Conservation (phyloP, 345 rosid species). For the Eucalyptus microcorys region DNA sequence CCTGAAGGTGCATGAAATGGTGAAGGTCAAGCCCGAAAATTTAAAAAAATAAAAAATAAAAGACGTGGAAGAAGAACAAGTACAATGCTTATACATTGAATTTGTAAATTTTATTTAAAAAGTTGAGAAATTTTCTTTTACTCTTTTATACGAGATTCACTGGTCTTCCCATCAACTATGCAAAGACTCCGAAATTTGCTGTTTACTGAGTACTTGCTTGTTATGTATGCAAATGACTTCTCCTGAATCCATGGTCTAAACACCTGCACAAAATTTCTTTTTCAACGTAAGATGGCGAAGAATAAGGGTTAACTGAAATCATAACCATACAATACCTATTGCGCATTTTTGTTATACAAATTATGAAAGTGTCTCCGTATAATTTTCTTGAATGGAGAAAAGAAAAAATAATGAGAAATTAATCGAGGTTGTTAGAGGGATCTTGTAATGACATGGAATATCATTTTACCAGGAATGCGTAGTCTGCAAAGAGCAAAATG, state of each 20-base stretch:
- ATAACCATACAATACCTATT: background rate
- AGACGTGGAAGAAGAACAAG: background rate
- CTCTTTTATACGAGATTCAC: constrained; percentile 7
- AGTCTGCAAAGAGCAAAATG: constrained; percentile 6
- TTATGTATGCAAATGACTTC: constrained; percentile 19
- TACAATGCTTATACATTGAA: background rate
- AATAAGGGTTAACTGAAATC: background rate
- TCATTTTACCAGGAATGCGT: constrained; percentile 14
- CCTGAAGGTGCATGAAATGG: background rate
- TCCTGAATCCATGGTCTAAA: constrained; percentile 34
- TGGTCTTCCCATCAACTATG: constrained; percentile 7
- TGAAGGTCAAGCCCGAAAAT: background rate
- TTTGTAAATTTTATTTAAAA: background rate
- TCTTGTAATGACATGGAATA: background rate
- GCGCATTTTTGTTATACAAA: background rate
- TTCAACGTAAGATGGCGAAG: background rate
- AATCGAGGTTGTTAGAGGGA: background rate
- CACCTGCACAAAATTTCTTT: constrained; percentile 3
- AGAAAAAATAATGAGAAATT: background rate
- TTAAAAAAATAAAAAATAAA: background rate
- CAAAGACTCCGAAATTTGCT: constrained; percentile 4
- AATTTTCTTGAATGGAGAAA: background rate
- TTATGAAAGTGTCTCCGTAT: background rate
- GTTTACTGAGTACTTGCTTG: background rate
- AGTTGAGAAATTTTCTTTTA: background rate